phyloP scores from a whole-genome alignment of 2,329 filamentous ascomycete species.

The Xylaria hypoxylon region DNA sequence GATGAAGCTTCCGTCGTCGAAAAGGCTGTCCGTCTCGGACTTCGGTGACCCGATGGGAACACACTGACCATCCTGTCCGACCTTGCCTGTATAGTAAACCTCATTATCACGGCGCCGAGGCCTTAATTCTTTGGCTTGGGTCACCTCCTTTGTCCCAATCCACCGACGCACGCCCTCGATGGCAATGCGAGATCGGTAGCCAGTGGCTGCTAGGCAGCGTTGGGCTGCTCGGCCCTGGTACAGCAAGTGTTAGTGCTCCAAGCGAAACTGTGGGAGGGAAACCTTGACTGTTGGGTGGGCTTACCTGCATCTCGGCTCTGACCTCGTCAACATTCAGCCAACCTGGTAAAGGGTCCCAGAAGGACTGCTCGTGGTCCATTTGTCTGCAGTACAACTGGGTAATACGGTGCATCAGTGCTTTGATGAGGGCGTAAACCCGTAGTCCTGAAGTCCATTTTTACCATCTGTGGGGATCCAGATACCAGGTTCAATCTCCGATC shows the following conservation, averaged over 20 bases:
- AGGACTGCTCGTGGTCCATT: slow-evolving; percentile 1
- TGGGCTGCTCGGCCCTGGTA: slow-evolving; percentile 38
- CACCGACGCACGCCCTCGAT: slow-evolving; percentile 34
- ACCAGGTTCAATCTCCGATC: slow-evolving; percentile 8
- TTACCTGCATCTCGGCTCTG: slow-evolving; percentile 41
- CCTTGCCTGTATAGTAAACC: slow-evolving; percentile 12
- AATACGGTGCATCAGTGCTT: slow-evolving; percentile 36
- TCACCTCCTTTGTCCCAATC: slow-evolving; percentile 19
- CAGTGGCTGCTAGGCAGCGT: slow-evolving; percentile 33
- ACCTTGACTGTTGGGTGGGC: not conserved
- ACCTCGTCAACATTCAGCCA: slow-evolving; percentile 41
- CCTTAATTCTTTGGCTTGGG: slow-evolving; percentile 22
- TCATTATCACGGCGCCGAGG: slow-evolving; percentile 17
- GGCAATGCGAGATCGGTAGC: slow-evolving; percentile 38
- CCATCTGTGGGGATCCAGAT: slow-evolving; percentile 34
- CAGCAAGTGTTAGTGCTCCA: not conserved
- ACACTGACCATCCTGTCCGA: slow-evolving; percentile 15
- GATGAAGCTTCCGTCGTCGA: not conserved
- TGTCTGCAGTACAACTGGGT: slow-evolving; percentile 28
- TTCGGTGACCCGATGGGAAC: slow-evolving; percentile 2
- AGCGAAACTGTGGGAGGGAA: not conserved
- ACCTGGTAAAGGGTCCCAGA: slow-evolving; percentile 33
- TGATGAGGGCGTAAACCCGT: slow-evolving; percentile 34
- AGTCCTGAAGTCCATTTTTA: slow-evolving; percentile 34
- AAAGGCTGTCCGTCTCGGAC: not conserved